Base-by-base conservation (phyloP, 129 eudicot species). In the Solidago caesia region DNA sequence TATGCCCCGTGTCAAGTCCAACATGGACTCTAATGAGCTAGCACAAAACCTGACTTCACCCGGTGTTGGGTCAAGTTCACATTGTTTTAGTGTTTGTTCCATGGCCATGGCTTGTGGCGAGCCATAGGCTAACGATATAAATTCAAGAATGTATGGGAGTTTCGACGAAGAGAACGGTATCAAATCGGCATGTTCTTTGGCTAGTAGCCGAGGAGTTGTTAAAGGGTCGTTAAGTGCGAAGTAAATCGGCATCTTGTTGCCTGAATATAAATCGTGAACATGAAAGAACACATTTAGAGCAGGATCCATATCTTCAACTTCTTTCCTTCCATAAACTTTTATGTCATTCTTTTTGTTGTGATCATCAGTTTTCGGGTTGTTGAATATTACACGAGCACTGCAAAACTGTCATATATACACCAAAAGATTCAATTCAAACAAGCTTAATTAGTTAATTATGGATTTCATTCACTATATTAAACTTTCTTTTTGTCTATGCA, bases 201-300 rank as follows among this genome's bases (percentile, higher is more conserved):
- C 47, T 44, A 81, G 67, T 13, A 87, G 71, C 27, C 81, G 84
- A 27, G 94, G 91, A 33, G 91, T 77, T 11, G 78, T 71, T 4
- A 77, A 82, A 16, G 89, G 83, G 42, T 86, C 86, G n/a, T 62
- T 85, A 33, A 13, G 55, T n/a, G 88, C 82, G 73, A 92, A 92
- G 78, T 75, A 89, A 44, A 92, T 73, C 2, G 79, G 77, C 77
- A 92, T 82, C 2, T 64, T 75, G n/a, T 87, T 81, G 10, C 95
- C 92, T 1, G 25, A 61, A 78, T 87, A 79, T 15, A 92, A 85
- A 73, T 83, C 89, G 1, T 84, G 43, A 29, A 79, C 75, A 4
- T 67, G 73, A 80, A 92, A 89, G 87, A 92, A 92, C 46, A 92
- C 92, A 2, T 61, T 80, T 6, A 82, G 71, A 71, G 88, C 82